phyloP scores from a whole-genome alignment of 2,329 filamentous ascomycete species.

The Phaeosphaeriaceae sp. region DNA sequence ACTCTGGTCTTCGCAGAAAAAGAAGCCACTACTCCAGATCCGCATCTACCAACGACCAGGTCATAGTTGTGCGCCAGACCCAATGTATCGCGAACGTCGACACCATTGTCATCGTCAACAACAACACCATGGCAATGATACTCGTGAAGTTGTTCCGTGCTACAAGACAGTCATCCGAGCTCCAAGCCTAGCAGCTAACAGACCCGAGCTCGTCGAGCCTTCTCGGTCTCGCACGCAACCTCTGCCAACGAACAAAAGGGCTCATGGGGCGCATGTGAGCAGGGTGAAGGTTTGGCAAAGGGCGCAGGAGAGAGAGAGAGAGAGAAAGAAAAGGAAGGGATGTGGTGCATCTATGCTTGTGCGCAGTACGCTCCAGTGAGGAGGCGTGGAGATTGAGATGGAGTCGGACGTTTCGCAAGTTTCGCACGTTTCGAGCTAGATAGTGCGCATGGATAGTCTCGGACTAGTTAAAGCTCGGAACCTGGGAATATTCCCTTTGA shows the following conservation, averaged over 20 bases:
- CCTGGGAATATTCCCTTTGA: too few species aligned
- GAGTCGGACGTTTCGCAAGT: too few species aligned
- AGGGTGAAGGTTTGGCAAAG: background rate
- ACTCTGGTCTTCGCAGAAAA: background rate
- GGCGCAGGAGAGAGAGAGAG: too few species aligned
- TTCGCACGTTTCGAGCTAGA: too few species aligned
- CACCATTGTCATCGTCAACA: background rate
- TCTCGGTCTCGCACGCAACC: background rate
- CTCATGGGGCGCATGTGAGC: background rate
- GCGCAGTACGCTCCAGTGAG: too few species aligned
- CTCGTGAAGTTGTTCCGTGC: too few species aligned
- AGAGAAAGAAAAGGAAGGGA: background rate
- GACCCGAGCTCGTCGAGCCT: too few species aligned
- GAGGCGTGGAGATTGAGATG: too few species aligned
- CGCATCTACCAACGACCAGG: background rate
- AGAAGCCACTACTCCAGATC: background rate
- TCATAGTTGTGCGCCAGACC: background rate
- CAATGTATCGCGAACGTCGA: background rate
- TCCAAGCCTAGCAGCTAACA: too few species aligned
- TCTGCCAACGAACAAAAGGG: background rate
- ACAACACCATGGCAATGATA: background rate
- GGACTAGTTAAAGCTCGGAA: too few species aligned
- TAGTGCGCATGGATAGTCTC: too few species aligned
- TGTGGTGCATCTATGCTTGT: background rate
- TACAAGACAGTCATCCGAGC: too few species aligned